Percentiles rank a stretch among this genome's conserved stretches.
These are phyloP conservation scores for Wilhelminamyces savonicus DNA, from an alignment of 805 yeast species.

Conservation along the genomic window DNA sequence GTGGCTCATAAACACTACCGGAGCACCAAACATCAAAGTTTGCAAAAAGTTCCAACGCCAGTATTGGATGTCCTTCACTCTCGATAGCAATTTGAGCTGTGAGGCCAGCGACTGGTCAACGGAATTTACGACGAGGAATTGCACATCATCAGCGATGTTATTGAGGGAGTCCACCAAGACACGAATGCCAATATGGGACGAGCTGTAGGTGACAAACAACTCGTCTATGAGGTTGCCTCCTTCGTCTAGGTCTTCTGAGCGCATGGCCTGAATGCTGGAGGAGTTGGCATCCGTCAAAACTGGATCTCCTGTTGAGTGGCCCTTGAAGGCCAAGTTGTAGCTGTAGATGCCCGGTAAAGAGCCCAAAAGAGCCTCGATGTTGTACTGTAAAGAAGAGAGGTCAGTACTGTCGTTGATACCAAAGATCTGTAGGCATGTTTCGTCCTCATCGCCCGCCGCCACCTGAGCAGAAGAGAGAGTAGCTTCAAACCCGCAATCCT, in stretches of 20 bases:
- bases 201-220: slow-evolving; percentile 43
- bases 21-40: slow-evolving; percentile 53
- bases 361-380: slow-evolving; percentile 32
- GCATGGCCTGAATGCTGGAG: slow-evolving; percentile 7
- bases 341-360: slow-evolving; percentile 23
- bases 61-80: slow-evolving; percentile 61
- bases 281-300: slow-evolving; percentile 10
- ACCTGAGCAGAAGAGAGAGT: neutral
- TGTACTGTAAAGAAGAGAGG: slow-evolving; percentile 24
- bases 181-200: slow-evolving; percentile 55
- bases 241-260: slow-evolving; percentile 9
- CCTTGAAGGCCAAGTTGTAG: slow-evolving; percentile 17
- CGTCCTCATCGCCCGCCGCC: slow-evolving; percentile 25
- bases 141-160: slow-evolving; percentile 47
- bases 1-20: slow-evolving; percentile 50
- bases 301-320: slow-evolving; percentile 2
- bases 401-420: slow-evolving; percentile 26
- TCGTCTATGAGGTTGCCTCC: slow-evolving; percentile 23
- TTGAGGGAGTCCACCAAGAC: slow-evolving; percentile 42
- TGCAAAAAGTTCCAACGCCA: slow-evolving; percentile 59
- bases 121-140: slow-evolving; percentile 41
- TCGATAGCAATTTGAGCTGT: slow-evolving; percentile 64
- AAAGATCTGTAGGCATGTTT: slow-evolving; percentile 22
- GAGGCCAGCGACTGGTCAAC: slow-evolving; percentile 50
- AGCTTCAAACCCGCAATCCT: slow-evolving; percentile 40